A percentile compares a stretch with the other conserved stretches of the same genome.
These are phyloP conservation scores for Torulaspora franciscae DNA, from an alignment of 805 yeast genomes.

Conservation along the genomic window DNA sequence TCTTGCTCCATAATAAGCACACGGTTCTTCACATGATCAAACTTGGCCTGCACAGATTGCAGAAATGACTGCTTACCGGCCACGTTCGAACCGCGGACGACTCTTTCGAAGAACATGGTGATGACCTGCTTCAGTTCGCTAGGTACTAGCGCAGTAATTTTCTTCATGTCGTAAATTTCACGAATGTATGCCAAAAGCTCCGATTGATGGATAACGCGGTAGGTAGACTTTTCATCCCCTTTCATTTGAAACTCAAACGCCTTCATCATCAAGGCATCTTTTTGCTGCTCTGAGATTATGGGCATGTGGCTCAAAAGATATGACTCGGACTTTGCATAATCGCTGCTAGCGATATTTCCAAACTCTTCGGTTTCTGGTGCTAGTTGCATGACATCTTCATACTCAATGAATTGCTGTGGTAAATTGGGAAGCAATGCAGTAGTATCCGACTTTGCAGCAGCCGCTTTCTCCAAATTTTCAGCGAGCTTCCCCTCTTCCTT, in stretches of 20 bases:
- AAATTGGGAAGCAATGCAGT: constrained; percentile 20
- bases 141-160: constrained; percentile 30
- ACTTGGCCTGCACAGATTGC: constrained; percentile 70
- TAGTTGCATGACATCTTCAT: constrained; percentile 48
- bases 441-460: constrained; percentile 18
- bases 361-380: constrained; percentile 63
- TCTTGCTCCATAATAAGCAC: constrained; percentile 63
- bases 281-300: constrained; percentile 76
- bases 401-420: constrained; percentile 28
- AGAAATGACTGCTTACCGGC: constrained; percentile 68
- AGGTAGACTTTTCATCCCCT: constrained; percentile 50
- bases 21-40: constrained; percentile 67
- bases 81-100: constrained; percentile 40
- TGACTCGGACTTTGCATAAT: constrained; percentile 49
- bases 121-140: constrained; percentile 43
- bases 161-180: constrained; percentile 39
- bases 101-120: constrained; percentile 61
- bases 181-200: constrained; percentile 68
- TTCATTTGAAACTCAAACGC: constrained; percentile 80
- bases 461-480: constrained; percentile 8
- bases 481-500: constrained; percentile 15
- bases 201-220: constrained; percentile 72
- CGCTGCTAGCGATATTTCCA: constrained; percentile 49
- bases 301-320: constrained; percentile 53
- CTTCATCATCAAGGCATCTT: constrained; percentile 87